Conservation (phyloP, 2,329 filamentous ascomycete genomes). For the Westerdykella sp. region DNA sequence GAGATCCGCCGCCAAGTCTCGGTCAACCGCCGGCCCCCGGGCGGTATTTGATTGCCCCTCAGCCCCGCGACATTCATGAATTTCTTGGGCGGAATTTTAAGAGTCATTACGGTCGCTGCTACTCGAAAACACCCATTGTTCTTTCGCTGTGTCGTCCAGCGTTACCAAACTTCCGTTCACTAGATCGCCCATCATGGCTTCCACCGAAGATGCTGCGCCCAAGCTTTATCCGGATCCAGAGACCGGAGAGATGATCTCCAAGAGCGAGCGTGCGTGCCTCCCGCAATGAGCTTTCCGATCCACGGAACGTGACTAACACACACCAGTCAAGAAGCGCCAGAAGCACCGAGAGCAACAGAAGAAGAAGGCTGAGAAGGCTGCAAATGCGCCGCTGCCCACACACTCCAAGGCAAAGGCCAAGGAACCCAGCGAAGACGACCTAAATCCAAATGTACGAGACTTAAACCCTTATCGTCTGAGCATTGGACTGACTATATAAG, state of each 20-base stretch:
- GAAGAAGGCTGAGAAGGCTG: constrained; percentile 82
- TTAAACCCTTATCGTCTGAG: neutral
- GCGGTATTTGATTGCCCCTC: too few relatives aligned
- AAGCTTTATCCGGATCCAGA: constrained; percentile 86
- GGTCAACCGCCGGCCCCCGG: too few relatives aligned
- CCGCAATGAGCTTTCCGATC: neutral
- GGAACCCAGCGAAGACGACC: constrained; percentile 63
- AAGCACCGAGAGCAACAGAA: constrained; percentile 84
- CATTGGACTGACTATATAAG: constrained; percentile 34
- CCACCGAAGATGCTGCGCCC: constrained; percentile 26
- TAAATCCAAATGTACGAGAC: constrained; percentile 62
- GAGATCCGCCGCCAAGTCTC: too few relatives aligned
- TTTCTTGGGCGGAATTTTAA: too few relatives aligned
- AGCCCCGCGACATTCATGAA: too few relatives aligned
- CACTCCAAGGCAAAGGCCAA: constrained; percentile 56
- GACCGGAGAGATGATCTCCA: constrained; percentile 72
- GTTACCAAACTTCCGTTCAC: too few relatives aligned
- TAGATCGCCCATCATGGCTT: neutral
- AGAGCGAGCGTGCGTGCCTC: constrained; percentile 38
- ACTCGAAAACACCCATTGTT: too few relatives aligned
- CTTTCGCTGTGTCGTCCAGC: too few relatives aligned
- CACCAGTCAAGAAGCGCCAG: constrained; percentile 87
- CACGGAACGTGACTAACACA: constrained; percentile 52
- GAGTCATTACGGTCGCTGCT: too few relatives aligned
- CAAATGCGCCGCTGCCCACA: constrained; percentile 65